These are phyloP conservation scores for Malus sieversii DNA, from an alignment of 306 rosid genomes.

Conservation along the genomic window DNA sequence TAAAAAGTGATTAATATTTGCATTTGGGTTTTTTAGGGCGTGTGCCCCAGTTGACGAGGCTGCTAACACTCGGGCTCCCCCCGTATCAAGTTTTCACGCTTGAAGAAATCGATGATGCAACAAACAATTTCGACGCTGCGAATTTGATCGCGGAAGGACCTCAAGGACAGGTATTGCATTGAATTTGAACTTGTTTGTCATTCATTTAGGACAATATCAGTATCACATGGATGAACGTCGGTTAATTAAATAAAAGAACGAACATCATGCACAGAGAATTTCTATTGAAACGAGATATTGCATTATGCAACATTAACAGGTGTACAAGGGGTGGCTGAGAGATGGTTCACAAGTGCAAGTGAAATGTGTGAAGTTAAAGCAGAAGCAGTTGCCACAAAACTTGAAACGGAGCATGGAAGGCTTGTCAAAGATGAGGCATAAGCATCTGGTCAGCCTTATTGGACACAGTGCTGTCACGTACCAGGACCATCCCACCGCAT, in stretches of 20 bases:
- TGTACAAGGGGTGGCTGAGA: slow-evolving; percentile 56
- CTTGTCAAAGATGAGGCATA: slow-evolving; percentile 59
- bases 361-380: slow-evolving; percentile 44
- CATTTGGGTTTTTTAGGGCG: slow-evolving; percentile 30
- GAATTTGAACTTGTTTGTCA: not conserved
- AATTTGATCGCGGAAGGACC: slow-evolving; percentile 50
- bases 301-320: slow-evolving; percentile 26
- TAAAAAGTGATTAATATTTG: not conserved
- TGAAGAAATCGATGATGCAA: slow-evolving; percentile 81
- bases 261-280: not conserved
- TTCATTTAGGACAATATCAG: too few species aligned
- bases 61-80: slow-evolving; percentile 46
- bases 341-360: slow-evolving; percentile 62
- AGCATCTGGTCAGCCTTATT: slow-evolving; percentile 74
- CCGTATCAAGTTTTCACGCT: slow-evolving; percentile 55
- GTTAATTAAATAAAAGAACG: not conserved
- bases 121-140: slow-evolving; percentile 56
- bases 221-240: not conserved
- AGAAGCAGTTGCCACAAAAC: slow-evolving; percentile 37
- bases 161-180: slow-evolving; percentile 45
- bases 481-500: slow-evolving; percentile 48
- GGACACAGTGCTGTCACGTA: slow-evolving; percentile 56
- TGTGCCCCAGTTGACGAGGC: slow-evolving; percentile 43
- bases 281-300: not conserved
- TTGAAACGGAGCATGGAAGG: slow-evolving; percentile 41